Percentiles rank a stretch among this genome's conserved stretches.
phyloP scores from a whole-genome alignment of 257 asterid species.

The Verbascum thapsus region DNA sequence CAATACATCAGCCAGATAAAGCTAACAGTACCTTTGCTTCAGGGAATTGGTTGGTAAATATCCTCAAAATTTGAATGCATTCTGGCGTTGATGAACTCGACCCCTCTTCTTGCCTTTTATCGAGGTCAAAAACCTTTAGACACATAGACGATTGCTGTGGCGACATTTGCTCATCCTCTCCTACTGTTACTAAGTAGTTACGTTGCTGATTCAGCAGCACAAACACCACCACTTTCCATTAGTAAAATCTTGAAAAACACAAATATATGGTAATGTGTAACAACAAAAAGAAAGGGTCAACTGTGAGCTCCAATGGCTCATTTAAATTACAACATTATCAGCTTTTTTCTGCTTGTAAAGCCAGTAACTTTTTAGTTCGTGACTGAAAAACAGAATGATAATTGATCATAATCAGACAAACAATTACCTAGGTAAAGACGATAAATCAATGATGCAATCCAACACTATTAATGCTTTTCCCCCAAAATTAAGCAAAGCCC shows the following conservation, averaged over 20 bases:
- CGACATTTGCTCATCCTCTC: conserved; percentile 84
- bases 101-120: conserved; percentile 81
- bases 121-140: conserved; percentile 87
- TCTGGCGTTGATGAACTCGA: conserved; percentile 77
- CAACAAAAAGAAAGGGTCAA: conserved; percentile 8
- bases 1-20: conserved; percentile 10
- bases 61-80: conserved; percentile 77
- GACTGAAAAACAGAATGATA: not conserved
- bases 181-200: conserved; percentile 80
- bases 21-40: conserved; percentile 72
- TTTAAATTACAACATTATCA: not conserved
- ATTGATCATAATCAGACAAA: conserved; percentile 9
- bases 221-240: conserved; percentile 9
- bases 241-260: conserved; percentile 25
- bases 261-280: conserved; percentile 4
- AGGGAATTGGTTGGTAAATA: conserved; percentile 84
- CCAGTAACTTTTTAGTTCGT: conserved; percentile 10
- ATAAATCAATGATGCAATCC: not conserved
- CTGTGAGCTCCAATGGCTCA: conserved; percentile 17
- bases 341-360: not conserved
- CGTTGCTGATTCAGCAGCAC: conserved; percentile 67
- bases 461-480: not conserved
- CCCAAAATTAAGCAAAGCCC: conserved; percentile 15
- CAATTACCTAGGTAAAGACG: not conserved
- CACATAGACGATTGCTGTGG: conserved; percentile 68